phyloP scores from a whole-genome alignment of 2,329 filamentous ascomycete genomes.

The Diaporthe vaccinii region DNA sequence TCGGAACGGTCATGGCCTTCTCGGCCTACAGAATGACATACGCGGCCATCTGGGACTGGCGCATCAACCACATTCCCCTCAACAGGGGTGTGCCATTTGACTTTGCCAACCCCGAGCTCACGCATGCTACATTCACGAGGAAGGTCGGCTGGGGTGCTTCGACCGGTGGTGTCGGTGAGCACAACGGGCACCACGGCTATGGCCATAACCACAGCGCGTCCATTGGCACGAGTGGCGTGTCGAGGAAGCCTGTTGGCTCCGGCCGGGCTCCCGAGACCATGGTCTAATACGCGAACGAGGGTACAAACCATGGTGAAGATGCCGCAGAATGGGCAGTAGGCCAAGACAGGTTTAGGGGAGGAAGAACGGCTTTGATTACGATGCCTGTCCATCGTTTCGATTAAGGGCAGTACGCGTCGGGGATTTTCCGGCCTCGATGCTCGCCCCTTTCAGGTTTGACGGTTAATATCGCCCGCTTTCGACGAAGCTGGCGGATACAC shows the following conservation, averaged over 20 bases:
- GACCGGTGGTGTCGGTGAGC: neutral
- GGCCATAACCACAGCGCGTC: conserved; percentile 2
- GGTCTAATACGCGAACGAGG: conserved; percentile 11
- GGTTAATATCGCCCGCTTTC: neutral
- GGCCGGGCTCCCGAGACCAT: conserved; percentile 29
- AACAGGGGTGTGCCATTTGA: conserved; percentile 53
- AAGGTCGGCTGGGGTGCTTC: conserved; percentile 46
- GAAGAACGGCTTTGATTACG: no score
- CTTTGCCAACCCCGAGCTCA: conserved; percentile 44
- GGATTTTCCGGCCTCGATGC: neutral
- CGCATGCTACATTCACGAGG: conserved; percentile 46
- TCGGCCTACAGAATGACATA: conserved; percentile 76
- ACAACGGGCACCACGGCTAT: neutral
- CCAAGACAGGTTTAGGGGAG: no score
- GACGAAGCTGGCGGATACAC: neutral
- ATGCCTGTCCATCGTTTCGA: neutral
- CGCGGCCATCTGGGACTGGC: conserved; percentile 77
- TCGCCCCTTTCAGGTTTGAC: neutral
- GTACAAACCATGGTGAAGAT: neutral
- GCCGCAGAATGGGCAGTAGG: no score
- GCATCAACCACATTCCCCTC: conserved; percentile 77
- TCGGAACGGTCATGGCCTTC: conserved; percentile 74
- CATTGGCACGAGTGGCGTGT: conserved; percentile 12
- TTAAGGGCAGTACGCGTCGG: neutral
- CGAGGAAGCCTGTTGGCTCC: conserved; percentile 36